Conservation (phyloP, 176 grass and related monocot species). For the Thinopyrum elongatum region DNA sequence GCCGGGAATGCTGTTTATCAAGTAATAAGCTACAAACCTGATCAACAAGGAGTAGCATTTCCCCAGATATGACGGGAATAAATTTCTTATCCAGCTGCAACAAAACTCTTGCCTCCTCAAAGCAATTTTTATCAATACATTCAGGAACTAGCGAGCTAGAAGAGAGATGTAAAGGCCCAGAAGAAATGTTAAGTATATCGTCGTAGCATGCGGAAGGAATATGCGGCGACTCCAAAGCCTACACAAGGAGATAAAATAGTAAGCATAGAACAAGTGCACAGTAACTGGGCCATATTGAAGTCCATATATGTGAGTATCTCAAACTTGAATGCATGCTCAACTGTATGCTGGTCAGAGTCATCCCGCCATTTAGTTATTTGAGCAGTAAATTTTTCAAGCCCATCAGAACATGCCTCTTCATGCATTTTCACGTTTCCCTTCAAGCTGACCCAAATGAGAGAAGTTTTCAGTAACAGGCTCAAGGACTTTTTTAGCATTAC, state of each 20-base stretch:
- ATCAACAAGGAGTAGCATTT: constrained; percentile 69
- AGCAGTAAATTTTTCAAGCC: constrained; percentile 47
- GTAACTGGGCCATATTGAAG: not conserved
- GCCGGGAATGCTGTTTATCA: constrained; percentile 6
- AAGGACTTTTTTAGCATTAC: constrained; percentile 21
- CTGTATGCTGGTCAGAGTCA: constrained; percentile 47
- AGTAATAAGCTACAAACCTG: constrained; percentile 8
- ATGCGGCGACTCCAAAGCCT: constrained; percentile 45
- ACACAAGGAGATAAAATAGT: constrained; percentile 30
- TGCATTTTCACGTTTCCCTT: constrained; percentile 37
- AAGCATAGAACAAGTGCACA: constrained; percentile 24
- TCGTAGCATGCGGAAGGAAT: constrained; percentile 39
- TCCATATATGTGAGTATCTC: not conserved
- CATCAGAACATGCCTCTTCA: constrained; percentile 37
- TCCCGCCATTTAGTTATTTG: constrained; percentile 72
- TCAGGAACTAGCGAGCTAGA: constrained; percentile 74
- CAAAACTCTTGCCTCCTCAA: constrained; percentile 83
- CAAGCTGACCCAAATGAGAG: constrained; percentile 23
- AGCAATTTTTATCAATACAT: constrained; percentile 67
- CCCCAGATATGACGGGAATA: constrained; percentile 81
- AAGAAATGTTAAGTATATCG: constrained; percentile 82
- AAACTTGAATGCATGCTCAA: constrained; percentile 50
- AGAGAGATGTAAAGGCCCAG: constrained; percentile 76
- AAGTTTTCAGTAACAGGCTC: constrained; percentile 12
- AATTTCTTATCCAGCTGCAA: constrained; percentile 96